Evolutionary conservation across 805 yeast genomes (phyloP).

Genomic region (Debaryomyces castellii): DNA sequence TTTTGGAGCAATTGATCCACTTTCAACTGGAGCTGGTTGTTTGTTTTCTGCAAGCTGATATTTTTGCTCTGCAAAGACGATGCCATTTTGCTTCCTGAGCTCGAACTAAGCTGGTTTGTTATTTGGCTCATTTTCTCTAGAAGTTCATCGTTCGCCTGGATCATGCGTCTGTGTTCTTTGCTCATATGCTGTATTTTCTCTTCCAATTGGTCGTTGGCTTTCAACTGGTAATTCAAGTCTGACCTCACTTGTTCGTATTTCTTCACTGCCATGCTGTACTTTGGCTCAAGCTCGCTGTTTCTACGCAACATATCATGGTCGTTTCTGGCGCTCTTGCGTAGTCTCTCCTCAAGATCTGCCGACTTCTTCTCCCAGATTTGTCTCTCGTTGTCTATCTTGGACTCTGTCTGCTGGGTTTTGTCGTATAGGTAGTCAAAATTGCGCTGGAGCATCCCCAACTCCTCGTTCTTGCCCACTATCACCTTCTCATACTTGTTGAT

Average conservation of each 20-base stretch:
- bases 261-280: constrained; percentile 20
- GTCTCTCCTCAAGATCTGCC: not conserved
- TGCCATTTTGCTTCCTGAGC: constrained; percentile 5
- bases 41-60: constrained; percentile 45
- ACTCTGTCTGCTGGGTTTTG: constrained; percentile 31
- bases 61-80: constrained; percentile 25
- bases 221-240: constrained; percentile 32
- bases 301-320: constrained; percentile 15
- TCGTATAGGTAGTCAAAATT: constrained; percentile 36
- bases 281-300: constrained; percentile 11
- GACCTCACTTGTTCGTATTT: constrained; percentile 35
- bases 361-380: constrained; percentile 21
- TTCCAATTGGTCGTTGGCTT: constrained; percentile 37
- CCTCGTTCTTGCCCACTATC: constrained; percentile 31
- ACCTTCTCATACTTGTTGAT: constrained; percentile 25
- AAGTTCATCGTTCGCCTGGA: constrained; percentile 28
- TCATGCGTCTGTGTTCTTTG: constrained; percentile 13
- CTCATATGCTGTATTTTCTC: constrained; percentile 33
- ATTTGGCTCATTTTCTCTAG: constrained; percentile 18
- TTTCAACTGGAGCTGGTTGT: constrained; percentile 52
- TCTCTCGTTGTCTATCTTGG: constrained; percentile 29
- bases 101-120: constrained; percentile 8
- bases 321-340: not conserved
- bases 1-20: constrained; percentile 50
- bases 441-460: constrained; percentile 28